A percentile compares a stretch with the other conserved stretches of the same genome.
Conservation (phyloP, 2,329 filamentous ascomycete genomes). For the Dactylonectria macrodidyma region DNA sequence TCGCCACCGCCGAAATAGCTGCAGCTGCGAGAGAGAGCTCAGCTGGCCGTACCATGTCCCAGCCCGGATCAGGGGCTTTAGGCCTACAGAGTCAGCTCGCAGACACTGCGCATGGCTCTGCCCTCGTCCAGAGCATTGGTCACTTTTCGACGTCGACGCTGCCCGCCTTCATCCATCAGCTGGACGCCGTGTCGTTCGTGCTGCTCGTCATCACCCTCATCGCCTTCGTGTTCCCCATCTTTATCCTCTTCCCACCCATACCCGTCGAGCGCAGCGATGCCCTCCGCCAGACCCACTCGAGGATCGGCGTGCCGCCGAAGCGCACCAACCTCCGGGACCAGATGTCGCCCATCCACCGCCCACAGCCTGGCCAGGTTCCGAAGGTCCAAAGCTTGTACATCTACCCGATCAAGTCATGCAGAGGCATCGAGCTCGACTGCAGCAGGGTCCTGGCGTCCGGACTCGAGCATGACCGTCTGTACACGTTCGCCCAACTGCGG, state of each 20-base stretch:
- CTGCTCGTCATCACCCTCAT: conserved; percentile 61
- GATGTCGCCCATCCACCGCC: conserved; percentile 39
- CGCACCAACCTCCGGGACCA: conserved; percentile 56
- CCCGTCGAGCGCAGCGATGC: conserved; percentile 68
- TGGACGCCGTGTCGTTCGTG: conserved; percentile 53
- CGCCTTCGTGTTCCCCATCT: conserved; percentile 68
- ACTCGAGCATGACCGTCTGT: conserved; percentile 85
- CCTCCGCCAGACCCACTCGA: conserved; percentile 68
- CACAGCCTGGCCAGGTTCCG: conserved; percentile 40
- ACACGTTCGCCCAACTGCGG: conserved; percentile 79
- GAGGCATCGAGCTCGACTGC: conserved; percentile 79
- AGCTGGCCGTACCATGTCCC: conserved; percentile 27
- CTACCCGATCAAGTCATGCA: conserved; percentile 89
- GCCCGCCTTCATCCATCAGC: conserved; percentile 40
- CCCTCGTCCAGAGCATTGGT: conserved; percentile 35
- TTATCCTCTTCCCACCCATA: conserved; percentile 69
- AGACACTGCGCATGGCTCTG: conserved; percentile 34
- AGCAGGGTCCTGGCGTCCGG: conserved; percentile 78
- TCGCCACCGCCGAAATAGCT: neutral
- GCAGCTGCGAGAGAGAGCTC: neutral
- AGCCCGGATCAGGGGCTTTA: conserved; percentile 32
- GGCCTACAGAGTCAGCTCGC: conserved; percentile 38
- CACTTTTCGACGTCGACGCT: conserved; percentile 40
- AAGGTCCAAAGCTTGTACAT: conserved; percentile 77
- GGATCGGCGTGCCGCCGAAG: conserved; percentile 58